These are phyloP conservation scores for Fusarium buxicola DNA, from an alignment of 2,329 filamentous ascomycete species.

Conservation along the genomic window DNA sequence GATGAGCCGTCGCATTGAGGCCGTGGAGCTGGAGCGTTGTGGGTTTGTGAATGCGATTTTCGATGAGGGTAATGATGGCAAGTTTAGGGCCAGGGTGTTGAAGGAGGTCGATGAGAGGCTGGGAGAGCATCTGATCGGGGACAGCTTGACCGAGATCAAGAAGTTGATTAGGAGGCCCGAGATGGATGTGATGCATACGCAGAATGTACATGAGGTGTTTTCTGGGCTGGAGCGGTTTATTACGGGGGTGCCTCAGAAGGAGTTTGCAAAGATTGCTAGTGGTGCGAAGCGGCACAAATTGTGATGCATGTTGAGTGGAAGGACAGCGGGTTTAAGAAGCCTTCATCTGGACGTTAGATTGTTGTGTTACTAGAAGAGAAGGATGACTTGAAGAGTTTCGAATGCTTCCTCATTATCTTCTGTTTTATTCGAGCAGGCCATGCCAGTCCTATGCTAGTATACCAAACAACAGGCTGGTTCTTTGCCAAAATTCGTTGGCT, in stretches of 20 bases:
- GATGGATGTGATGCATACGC: conserved; percentile 76
- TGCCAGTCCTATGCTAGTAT: conserved; percentile 66
- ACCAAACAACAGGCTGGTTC: conserved; percentile 84
- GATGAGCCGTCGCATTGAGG: conserved; percentile 82
- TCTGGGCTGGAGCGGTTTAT: conserved; percentile 85
- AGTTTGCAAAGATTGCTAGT: conserved; percentile 86
- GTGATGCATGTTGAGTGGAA: conserved; percentile 59
- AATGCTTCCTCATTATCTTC: conserved; percentile 1
- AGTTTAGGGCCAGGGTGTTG: conserved; percentile 78
- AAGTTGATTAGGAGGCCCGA: conserved; percentile 81
- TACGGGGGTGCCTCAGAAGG: conserved; percentile 83
- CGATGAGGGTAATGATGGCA: conserved; percentile 70
- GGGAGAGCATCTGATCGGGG: conserved; percentile 81
- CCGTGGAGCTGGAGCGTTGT: conserved; percentile 76
- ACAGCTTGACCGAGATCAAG: conserved; percentile 87
- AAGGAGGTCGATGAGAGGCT: conserved; percentile 84
- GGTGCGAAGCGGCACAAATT: conserved; percentile 97
- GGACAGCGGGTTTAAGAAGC: no score
- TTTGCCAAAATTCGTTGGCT: conserved; percentile 83
- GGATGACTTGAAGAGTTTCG: neutral
- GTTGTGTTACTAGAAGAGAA: neutral
- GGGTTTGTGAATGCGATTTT: conserved; percentile 93
- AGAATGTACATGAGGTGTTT: conserved; percentile 88
- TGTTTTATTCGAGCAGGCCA: no score
- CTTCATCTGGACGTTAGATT: no score